Conservation (phyloP, 1,284 basidiomycete genomes). For the Apiotrichum brassicae region DNA sequence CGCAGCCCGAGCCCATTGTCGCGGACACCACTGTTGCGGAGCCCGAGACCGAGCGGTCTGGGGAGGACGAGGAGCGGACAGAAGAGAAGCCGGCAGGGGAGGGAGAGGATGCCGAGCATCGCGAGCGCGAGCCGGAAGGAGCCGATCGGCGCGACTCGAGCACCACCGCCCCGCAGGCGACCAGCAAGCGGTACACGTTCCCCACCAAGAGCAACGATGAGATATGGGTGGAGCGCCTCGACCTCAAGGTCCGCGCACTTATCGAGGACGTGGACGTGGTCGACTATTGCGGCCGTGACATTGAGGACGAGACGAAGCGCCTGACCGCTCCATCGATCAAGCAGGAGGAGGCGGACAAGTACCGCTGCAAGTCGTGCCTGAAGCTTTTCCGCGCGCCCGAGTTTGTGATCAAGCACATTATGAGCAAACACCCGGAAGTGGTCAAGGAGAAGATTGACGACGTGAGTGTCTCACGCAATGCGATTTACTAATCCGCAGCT, state of each 20-base stretch:
- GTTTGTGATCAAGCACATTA: slow-evolving; percentile 91
- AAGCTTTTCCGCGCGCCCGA: slow-evolving; percentile 93
- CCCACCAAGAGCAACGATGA: slow-evolving; percentile 57
- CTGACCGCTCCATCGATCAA: slow-evolving; percentile 72
- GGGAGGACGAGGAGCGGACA: slow-evolving; percentile 10
- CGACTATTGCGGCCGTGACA: slow-evolving; percentile 78
- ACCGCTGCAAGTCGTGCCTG: slow-evolving; percentile 85
- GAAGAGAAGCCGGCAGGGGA: slow-evolving; percentile 46
- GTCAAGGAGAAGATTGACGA: slow-evolving; percentile 49
- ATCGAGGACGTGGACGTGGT: slow-evolving; percentile 62
- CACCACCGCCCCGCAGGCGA: background rate
- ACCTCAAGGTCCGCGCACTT: slow-evolving; percentile 33
- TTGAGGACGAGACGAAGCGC: slow-evolving; percentile 76
- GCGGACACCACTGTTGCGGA: slow-evolving; percentile 45
- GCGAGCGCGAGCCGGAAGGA: slow-evolving; percentile 54
- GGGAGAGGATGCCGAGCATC: slow-evolving; percentile 48
- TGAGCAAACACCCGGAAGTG: slow-evolving; percentile 77
- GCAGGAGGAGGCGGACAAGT: slow-evolving; percentile 91
- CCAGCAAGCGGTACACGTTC: slow-evolving; percentile 17
- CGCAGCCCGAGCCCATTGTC: slow-evolving; percentile 33
- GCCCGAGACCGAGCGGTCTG: slow-evolving; percentile 6
- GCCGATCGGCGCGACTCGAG: slow-evolving; percentile 12
- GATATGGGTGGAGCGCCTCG: slow-evolving; percentile 78
- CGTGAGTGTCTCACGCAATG: slow-evolving; percentile 25
- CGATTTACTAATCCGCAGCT: slow-evolving; percentile 50